phyloP scores from a whole-genome alignment of 2,329 filamentous ascomycete genomes.

The Aspergillus pseudoviridinutans region DNA sequence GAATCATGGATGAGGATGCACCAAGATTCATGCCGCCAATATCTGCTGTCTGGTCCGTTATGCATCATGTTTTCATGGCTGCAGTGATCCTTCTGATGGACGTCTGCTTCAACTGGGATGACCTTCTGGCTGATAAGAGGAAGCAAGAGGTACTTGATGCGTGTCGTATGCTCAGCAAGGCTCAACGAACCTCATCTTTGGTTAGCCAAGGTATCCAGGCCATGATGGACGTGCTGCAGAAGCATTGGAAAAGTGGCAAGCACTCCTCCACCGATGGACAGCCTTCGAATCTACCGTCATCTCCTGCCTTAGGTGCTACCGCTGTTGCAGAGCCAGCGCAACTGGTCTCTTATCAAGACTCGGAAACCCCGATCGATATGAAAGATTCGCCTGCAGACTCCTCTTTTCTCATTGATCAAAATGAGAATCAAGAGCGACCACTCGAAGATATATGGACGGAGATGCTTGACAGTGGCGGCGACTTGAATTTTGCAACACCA shows the following conservation, averaged over 20 bases:
- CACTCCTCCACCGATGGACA: not conserved
- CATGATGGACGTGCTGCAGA: constrained; percentile 34
- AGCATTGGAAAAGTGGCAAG: constrained; percentile 25
- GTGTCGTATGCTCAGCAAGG: constrained; percentile 36
- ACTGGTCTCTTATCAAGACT: not conserved
- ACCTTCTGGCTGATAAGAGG: constrained; percentile 32
- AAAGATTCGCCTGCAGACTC: not conserved
- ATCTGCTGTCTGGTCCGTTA: constrained; percentile 29
- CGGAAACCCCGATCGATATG: not conserved
- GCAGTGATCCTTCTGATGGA: constrained; percentile 39
- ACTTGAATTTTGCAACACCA: constrained; percentile 18
- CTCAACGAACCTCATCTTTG: constrained; percentile 28
- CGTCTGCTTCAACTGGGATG: constrained; percentile 38
- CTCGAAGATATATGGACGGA: constrained; percentile 32
- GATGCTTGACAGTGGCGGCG: constrained; percentile 24
- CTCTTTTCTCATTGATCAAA: not conserved
- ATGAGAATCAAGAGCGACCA: constrained; percentile 5
- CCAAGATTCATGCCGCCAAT: constrained; percentile 22
- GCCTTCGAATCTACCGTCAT: not conserved
- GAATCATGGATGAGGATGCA: constrained; percentile 30
- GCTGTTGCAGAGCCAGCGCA: not conserved
- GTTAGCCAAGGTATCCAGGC: constrained; percentile 34
- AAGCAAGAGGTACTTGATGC: constrained; percentile 36
- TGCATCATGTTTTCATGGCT: constrained; percentile 41
- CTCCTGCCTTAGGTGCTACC: not conserved